Base-by-base conservation (phyloP, 257 asterid species). In the Mitragyna speciosa region DNA sequence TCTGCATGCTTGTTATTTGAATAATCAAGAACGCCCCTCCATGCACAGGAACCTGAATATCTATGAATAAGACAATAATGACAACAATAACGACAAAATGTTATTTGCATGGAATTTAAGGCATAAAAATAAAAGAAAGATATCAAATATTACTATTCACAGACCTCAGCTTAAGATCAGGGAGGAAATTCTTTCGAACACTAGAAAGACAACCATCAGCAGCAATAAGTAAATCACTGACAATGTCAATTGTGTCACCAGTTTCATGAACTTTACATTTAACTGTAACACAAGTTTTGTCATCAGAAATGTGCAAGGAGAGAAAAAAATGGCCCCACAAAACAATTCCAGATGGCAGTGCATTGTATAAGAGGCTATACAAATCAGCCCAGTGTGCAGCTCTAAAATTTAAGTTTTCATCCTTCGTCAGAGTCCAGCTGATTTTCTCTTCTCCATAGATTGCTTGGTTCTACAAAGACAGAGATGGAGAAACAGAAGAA, bases 11-110 rank as follows among this genome's bases (percentile, higher is more conserved):
- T n/a, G n/a, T n/a, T n/a, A n/a, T n/a, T n/a, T n/a, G n/a, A n/a
- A n/a, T n/a, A n/a, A n/a, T n/a, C 86, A 79, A 92, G 91, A 48
- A 95, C 96, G 39, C 98, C 96, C 84, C 98, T 92, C 98, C 98
- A 95, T 19, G 98, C 98, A 89, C 96, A 90, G 82, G 90, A 95
- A 69, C 98, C 98, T 68, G 98, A 92, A 83, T 95, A 95, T 78
- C 98, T 95, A 83, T 51, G 82, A 77, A 12, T 59, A 82, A 80
- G 69, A 64, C 7, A 33, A 24, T 4, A 33, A 24, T 41, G 43
- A 22, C 39, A 22, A 24, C n/a, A n/a, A n/a, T n/a, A n/a, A n/a
- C n/a, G n/a, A n/a, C n/a, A n/a, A 73, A 73, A 30, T 51, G 22
- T 73, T 33, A 58, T 15, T 2, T 39, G 36, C 22, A 67, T 31